Conservation (phyloP, 495 filamentous ascomycete species). For the Xylaria intraflava region DNA sequence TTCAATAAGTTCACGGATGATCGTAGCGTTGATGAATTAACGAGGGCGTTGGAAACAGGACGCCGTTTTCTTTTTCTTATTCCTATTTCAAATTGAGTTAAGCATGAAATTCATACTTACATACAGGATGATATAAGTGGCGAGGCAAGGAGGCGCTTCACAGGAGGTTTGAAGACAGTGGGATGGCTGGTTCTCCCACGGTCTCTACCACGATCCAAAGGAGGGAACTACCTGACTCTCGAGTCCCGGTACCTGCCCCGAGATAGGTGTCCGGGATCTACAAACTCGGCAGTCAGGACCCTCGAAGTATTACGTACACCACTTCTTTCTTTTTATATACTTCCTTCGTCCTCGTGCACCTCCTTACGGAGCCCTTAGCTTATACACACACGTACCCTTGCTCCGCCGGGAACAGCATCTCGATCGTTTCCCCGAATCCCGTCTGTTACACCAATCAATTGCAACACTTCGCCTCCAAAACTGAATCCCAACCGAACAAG, state of each 20-base stretch:
- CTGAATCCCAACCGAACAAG: no score
- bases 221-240: no score
- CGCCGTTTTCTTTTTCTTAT: no score
- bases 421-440: not conserved
- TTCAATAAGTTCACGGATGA: not conserved
- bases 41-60: conserved; percentile 7
- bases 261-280: no score
- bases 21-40: conserved; percentile 10
- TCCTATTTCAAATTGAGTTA: not conserved
- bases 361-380: no score
- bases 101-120: not conserved
- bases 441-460: no score
- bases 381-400: no score
- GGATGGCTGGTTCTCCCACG: not conserved
- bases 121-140: not conserved
- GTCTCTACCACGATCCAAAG: no score
- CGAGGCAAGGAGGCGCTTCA: not conserved
- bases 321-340: not conserved
- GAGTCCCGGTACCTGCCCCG: no score
- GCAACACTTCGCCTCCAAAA: not conserved
- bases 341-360: no score
- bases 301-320: not conserved
- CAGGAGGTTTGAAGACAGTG: not conserved
- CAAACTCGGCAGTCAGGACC: no score
- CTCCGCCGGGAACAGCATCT: no score